Conservation (phyloP, 495 filamentous ascomycete species). For the Cercophora scortea region DNA sequence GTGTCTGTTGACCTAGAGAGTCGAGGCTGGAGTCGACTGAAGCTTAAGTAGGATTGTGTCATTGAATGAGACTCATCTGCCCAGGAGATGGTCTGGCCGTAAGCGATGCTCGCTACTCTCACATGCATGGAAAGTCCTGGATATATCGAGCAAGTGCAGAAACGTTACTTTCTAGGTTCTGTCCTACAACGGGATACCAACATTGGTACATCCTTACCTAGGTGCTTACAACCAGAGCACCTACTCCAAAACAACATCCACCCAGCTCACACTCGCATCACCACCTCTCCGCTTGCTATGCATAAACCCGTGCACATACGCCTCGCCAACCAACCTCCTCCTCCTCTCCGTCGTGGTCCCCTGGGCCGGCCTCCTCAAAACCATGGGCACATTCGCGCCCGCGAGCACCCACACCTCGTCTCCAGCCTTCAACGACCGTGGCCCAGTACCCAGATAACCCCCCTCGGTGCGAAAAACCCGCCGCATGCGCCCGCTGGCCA, state of each 20-base stretch:
- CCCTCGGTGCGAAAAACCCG: conserved; percentile 3
- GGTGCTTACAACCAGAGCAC: too few relatives aligned
- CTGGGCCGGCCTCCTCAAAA: conserved; percentile 1
- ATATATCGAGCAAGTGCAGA: too few relatives aligned
- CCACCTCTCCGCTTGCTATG: background rate
- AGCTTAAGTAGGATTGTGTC: background rate
- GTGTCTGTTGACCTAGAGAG: background rate
- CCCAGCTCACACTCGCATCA: background rate
- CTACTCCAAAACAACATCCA: background rate
- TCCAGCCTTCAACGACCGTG: conserved; percentile 4
- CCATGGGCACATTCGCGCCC: conserved; percentile 5
- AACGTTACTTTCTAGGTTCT: too few relatives aligned
- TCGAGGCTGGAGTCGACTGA: background rate
- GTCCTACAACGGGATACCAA: too few relatives aligned
- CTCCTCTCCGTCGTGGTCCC: too few relatives aligned
- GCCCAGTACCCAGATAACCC: conserved; percentile 8
- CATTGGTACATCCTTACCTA: too few relatives aligned
- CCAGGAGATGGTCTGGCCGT: too few relatives aligned
- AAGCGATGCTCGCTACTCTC: too few relatives aligned
- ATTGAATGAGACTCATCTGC: background rate
- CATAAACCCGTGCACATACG: conserved; percentile 9
- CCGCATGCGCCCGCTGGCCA: conserved; percentile 2
- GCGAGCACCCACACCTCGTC: conserved; percentile 12
- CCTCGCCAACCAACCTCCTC: conserved; percentile 3
- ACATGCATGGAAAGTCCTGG: too few relatives aligned